Conservation (phyloP, 1,284 basidiomycete species). For the Puccinia novopanici region DNA sequence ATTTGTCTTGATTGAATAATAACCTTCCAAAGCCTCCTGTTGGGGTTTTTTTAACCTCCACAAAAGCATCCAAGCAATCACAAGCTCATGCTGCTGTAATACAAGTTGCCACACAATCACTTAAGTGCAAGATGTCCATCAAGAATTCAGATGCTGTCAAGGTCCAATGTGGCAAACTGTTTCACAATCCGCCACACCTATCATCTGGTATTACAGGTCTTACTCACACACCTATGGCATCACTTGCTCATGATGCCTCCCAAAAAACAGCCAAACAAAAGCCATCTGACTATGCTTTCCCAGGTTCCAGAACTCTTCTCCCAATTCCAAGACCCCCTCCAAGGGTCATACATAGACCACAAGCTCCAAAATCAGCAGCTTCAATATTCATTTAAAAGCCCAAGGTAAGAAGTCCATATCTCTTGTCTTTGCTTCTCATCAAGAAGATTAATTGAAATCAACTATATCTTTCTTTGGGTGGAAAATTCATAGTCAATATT, state of each 20-base stretch:
- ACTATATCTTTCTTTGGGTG: not conserved
- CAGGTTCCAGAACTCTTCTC: constrained; percentile 14
- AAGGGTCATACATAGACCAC: too few relatives aligned
- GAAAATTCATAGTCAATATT: too few relatives aligned
- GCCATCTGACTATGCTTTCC: not conserved
- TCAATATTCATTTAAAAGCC: too few relatives aligned
- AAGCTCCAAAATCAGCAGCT: too few relatives aligned
- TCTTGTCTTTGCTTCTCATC: not conserved
- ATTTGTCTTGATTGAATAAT: not conserved
- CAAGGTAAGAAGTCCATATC: too few relatives aligned
- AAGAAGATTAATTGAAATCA: not conserved
- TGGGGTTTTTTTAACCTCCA: constrained; percentile 18
- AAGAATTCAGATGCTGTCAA: too few relatives aligned
- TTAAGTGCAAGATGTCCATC: constrained; percentile 26
- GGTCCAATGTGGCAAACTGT: too few relatives aligned
- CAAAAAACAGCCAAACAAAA: not conserved
- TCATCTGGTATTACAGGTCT: too few relatives aligned
- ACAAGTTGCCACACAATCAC: not conserved
- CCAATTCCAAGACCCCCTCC: not conserved
- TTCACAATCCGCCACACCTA: too few relatives aligned
- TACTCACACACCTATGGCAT: too few relatives aligned
- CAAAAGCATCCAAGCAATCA: constrained; percentile 33
- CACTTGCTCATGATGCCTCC: not conserved
- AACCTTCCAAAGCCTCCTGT: not conserved
- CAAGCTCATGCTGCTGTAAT: not conserved